A percentile compares a stretch with the other conserved stretches of the same genome.
phyloP scores from a whole-genome alignment of 2,329 filamentous ascomycete genomes.

The Ophiocordyceps camponoti-rufipedis region DNA sequence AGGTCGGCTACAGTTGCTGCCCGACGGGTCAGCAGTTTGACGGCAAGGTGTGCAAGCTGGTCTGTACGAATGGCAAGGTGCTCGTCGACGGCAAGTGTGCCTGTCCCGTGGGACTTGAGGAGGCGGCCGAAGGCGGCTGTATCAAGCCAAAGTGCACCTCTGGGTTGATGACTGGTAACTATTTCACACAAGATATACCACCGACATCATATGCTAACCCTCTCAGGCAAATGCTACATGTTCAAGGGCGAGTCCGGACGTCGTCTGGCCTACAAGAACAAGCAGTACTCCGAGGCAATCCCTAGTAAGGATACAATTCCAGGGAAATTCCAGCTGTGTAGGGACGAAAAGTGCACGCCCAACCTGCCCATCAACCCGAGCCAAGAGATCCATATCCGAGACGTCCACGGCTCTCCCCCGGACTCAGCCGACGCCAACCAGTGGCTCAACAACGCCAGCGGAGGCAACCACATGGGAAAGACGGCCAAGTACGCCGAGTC shows the following conservation, averaged over 20 bases:
- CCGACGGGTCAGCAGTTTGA: slow-evolving; percentile 3
- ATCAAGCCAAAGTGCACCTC: slow-evolving; percentile 1
- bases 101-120: slow-evolving; percentile 3
- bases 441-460: slow-evolving; percentile 5
- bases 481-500: slow-evolving; percentile 3
- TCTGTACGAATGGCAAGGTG: slow-evolving; percentile 4
- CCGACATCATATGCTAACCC: no score
- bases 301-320: not conserved
- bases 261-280: not conserved
- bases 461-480: slow-evolving; percentile 4
- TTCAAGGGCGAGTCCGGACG: slow-evolving; percentile 3
- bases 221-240: slow-evolving; percentile 5
- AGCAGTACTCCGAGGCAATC: not conserved
- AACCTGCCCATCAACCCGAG: slow-evolving; percentile 3
- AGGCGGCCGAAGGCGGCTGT: slow-evolving; percentile 2
- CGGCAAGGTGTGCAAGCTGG: slow-evolving; percentile 4
- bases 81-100: slow-evolving; percentile 4
- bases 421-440: slow-evolving; percentile 3
- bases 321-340: slow-evolving; percentile 6
- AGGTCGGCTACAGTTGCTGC: slow-evolving; percentile 5
- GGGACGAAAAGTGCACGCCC: slow-evolving; percentile 4
- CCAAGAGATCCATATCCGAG: slow-evolving; percentile 3
- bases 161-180: slow-evolving; percentile 2
- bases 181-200: no score
- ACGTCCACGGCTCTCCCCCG: slow-evolving; percentile 4